phyloP scores from a whole-genome alignment of 345 rosid species.

The Microthlaspi erraticum region DNA sequence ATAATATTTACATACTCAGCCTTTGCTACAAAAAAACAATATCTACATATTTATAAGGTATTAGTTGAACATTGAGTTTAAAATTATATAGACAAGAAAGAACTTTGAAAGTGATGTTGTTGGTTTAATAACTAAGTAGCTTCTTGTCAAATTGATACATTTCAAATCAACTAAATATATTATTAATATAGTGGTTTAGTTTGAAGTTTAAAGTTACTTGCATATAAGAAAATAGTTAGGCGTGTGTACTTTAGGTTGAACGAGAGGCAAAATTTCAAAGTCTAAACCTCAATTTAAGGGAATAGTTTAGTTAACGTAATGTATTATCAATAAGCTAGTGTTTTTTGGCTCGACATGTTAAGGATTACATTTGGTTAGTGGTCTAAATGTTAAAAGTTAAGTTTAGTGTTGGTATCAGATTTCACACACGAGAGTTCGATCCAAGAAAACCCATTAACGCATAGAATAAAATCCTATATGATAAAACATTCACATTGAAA shows the following conservation, averaged over 20 bases:
- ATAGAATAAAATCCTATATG: too few relatives aligned
- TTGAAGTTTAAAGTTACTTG: conserved; percentile 5
- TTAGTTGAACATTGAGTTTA: conserved; percentile 4
- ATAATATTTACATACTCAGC: too few relatives aligned
- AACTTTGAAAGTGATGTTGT: conserved; percentile 19
- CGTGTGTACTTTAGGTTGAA: conserved; percentile 25
- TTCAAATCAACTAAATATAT: background rate
- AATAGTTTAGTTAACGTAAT: conserved; percentile 21
- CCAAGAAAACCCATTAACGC: too few relatives aligned
- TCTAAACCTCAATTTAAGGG: conserved; percentile 34
- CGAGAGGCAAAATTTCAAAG: conserved; percentile 25
- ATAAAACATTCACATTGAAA: too few relatives aligned
- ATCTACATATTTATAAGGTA: conserved; percentile 7
- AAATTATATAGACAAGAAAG: conserved; percentile 25
- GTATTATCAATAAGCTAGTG: conserved; percentile 8
- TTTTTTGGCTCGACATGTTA: too few relatives aligned
- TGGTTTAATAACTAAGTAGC: conserved; percentile 14
- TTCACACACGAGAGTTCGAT: too few relatives aligned
- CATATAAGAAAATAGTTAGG: conserved; percentile 10
- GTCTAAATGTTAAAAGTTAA: too few relatives aligned
- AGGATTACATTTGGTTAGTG: background rate
- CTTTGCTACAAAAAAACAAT: too few relatives aligned
- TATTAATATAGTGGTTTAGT: conserved; percentile 8
- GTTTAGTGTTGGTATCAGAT: too few relatives aligned
- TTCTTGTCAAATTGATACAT: conserved; percentile 3